phyloP scores from a whole-genome alignment of 345 rosid genomes.

The Anastatica hierochuntica region DNA sequence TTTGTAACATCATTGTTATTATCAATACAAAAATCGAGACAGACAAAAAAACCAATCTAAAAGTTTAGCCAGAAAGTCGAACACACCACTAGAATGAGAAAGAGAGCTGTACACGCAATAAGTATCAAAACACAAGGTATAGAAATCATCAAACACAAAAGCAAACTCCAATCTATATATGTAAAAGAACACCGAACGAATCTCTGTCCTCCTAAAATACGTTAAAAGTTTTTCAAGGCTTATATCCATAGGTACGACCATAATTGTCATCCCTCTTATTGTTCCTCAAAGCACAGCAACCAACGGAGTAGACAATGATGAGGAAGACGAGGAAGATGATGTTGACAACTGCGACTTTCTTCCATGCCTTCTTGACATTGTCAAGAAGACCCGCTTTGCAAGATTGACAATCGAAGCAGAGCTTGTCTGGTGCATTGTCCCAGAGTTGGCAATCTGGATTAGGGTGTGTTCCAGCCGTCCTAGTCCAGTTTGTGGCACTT shows the following conservation, averaged over 20 bases:
- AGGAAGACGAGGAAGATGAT: slow-evolving; percentile 75
- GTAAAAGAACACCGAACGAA: too few relatives aligned
- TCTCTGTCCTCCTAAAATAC: too few relatives aligned
- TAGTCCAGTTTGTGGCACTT: slow-evolving; percentile 52
- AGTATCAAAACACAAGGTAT: too few relatives aligned
- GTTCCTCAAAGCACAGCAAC: slow-evolving; percentile 97
- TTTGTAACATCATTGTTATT: too few relatives aligned
- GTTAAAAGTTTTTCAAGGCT: slow-evolving; percentile 29
- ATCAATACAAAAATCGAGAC: too few relatives aligned
- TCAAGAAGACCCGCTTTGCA: slow-evolving; percentile 94
- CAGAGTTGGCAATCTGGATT: slow-evolving; percentile 57
- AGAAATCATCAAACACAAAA: too few relatives aligned
- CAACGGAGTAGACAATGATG: slow-evolving; percentile 70
- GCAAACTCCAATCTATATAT: too few relatives aligned
- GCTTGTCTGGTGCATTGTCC: slow-evolving; percentile 34
- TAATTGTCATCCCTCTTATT: slow-evolving; percentile 43
- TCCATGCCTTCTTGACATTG: slow-evolving; percentile 77
- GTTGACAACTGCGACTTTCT: slow-evolving; percentile 81
- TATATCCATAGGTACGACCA: slow-evolving; percentile 19
- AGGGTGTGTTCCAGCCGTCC: background rate
- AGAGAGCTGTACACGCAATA: too few relatives aligned
- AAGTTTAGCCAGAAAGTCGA: too few relatives aligned
- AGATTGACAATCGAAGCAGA: slow-evolving; percentile 74
- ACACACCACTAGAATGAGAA: too few relatives aligned
- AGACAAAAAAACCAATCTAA: too few relatives aligned